These are phyloP conservation scores for Durusdinium trenchii DNA, from an alignment of 73 alveolate species.

Conservation along the genomic window DNA sequence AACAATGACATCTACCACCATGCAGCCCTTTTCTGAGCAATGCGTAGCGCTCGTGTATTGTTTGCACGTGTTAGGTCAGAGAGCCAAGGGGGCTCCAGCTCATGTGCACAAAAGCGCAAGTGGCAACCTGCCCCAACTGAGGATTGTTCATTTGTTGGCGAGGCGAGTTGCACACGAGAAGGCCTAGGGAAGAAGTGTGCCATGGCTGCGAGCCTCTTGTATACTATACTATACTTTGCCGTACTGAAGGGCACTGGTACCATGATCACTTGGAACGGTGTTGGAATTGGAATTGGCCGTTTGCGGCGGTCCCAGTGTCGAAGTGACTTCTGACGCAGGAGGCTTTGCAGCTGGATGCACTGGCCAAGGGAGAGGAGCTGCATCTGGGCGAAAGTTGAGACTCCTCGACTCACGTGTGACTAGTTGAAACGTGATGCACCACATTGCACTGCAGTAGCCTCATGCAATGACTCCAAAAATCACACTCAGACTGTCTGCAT, in stretches of 20 bases:
- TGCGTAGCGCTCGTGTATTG: neutral
- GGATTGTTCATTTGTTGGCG: constrained; percentile 33
- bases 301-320: neutral
- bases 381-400: neutral
- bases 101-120: neutral
- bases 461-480: neutral
- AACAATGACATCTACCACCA: neutral
- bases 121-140: neutral
- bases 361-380: constrained; percentile 2
- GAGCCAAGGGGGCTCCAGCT: neutral
- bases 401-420: neutral
- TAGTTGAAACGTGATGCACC: neutral
- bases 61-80: neutral
- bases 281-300: neutral
- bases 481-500: too few relatives aligned
- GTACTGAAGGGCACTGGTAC: neutral
- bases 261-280: neutral
- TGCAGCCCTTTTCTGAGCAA: neutral
- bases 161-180: neutral
- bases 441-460: neutral
- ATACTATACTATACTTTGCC: neutral
- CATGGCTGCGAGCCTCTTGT: neutral
- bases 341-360: neutral
- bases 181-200: neutral
- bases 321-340: neutral